A percentile compares a stretch with the other conserved stretches of the same genome.
These are phyloP conservation scores for Dendrobium nobile DNA, from an alignment of 106 monocot genomes.

Conservation along the genomic window DNA sequence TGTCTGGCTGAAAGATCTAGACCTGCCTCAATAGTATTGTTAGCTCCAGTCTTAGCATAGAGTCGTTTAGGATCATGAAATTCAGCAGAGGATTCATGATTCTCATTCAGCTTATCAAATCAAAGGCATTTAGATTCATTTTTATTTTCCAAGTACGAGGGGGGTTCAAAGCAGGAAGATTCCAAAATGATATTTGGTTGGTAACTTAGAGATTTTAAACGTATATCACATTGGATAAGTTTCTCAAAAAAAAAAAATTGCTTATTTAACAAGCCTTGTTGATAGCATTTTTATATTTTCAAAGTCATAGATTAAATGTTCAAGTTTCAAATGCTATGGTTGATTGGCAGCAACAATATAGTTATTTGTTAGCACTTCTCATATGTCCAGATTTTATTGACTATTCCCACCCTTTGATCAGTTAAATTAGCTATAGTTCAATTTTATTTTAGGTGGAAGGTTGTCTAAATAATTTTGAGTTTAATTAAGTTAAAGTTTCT, in stretches of 20 bases:
- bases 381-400: neutral
- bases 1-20: slow-evolving; percentile 24
- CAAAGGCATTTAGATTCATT: slow-evolving; percentile 24
- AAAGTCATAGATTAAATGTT: slow-evolving; percentile 33
- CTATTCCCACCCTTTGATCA: neutral
- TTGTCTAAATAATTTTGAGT: too few relatives aligned
- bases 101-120: slow-evolving; percentile 20
- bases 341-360: slow-evolving; percentile 93
- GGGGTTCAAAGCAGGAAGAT: slow-evolving; percentile 63
- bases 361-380: slow-evolving; percentile 55
- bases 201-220: slow-evolving; percentile 52
- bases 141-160: slow-evolving; percentile 49
- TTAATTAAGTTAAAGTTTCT: too few relatives aligned
- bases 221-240: slow-evolving; percentile 74
- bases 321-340: slow-evolving; percentile 52
- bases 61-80: slow-evolving; percentile 18
- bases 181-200: slow-evolving; percentile 43
- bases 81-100: slow-evolving; percentile 26
- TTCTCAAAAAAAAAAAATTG: slow-evolving; percentile 53
- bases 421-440: too few relatives aligned
- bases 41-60: slow-evolving; percentile 26
- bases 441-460: too few relatives aligned
- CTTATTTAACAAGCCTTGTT: slow-evolving; percentile 69
- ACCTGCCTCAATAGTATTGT: slow-evolving; percentile 15
- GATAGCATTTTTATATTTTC: slow-evolving; percentile 85